Evolutionary conservation across 768 basidiomycete genomes (phyloP).

Genomic region (Agaricus blazei): DNA sequence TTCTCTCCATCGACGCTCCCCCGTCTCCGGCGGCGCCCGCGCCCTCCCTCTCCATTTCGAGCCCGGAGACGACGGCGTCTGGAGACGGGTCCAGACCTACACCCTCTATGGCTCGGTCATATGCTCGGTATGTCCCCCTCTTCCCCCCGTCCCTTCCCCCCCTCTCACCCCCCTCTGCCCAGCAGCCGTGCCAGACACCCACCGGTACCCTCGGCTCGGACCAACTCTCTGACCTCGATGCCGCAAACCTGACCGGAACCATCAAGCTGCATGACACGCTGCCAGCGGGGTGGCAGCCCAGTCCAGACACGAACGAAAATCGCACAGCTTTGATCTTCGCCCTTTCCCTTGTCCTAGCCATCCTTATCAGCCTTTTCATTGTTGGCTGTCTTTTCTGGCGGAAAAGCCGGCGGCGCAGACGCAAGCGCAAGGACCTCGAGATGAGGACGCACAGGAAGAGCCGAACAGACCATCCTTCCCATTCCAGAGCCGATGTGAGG

Average conservation of each 20-base stretch:
- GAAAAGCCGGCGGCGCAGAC: constrained; percentile 29
- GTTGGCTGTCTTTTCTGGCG: constrained; percentile 59
- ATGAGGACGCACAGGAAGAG: constrained; percentile 32
- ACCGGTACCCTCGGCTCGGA: constrained; percentile 20
- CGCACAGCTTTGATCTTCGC: constrained; percentile 48
- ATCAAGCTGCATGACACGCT: constrained; percentile 33
- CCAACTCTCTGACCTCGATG: constrained; percentile 17
- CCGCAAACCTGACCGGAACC: constrained; percentile 14
- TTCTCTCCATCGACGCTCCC: neutral
- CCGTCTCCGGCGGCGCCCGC: constrained; percentile 11
- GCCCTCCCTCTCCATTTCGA: constrained; percentile 53
- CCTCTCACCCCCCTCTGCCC: neutral
- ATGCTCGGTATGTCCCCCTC: constrained; percentile 40
- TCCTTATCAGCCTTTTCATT: constrained; percentile 57
- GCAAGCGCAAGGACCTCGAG: constrained; percentile 45
- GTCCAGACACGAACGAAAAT: constrained; percentile 12
- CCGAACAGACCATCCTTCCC: constrained; percentile 11
- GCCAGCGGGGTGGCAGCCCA: constrained; percentile 49
- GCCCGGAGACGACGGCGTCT: constrained; percentile 47
- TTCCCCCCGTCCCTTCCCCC: constrained; percentile 2
- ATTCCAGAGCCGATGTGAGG: constrained; percentile 20
- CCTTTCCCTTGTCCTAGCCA: constrained; percentile 59
- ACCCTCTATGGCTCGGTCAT: constrained; percentile 70
- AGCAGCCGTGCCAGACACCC: constrained; percentile 21
- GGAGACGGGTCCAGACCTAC: constrained; percentile 52